phyloP scores from a whole-genome alignment of 1,284 basidiomycete genomes.

The Fomitiporia mediterranea region DNA sequence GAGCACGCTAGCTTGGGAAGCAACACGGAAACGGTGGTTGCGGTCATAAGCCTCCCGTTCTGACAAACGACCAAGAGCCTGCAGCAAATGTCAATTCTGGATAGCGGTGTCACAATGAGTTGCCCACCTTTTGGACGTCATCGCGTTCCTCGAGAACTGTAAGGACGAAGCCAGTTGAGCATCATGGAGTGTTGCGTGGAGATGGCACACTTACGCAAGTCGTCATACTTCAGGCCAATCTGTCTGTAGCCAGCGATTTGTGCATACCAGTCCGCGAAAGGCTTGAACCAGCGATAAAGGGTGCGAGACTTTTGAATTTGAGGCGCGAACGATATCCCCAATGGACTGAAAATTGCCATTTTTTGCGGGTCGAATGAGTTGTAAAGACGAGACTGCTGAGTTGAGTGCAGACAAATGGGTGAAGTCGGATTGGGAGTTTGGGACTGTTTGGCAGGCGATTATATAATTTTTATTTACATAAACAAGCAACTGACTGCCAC shows the following conservation, averaged over 20 bases:
- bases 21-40: slow-evolving; percentile 83
- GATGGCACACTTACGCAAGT: slow-evolving; percentile 63
- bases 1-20: slow-evolving; percentile 75
- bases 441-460: slow-evolving; percentile 6
- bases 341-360: slow-evolving; percentile 58
- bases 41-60: slow-evolving; percentile 86
- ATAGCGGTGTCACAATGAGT: neutral
- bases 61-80: slow-evolving; percentile 85
- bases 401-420: slow-evolving; percentile 13
- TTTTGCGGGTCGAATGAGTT: slow-evolving; percentile 23
- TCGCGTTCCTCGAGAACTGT: slow-evolving; percentile 83
- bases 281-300: slow-evolving; percentile 66
- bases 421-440: slow-evolving; percentile 9
- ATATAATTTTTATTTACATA: neutral
- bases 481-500: neutral
- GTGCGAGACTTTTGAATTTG: slow-evolving; percentile 68
- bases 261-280: slow-evolving; percentile 84
- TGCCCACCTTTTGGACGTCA: slow-evolving; percentile 77
- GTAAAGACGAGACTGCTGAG: slow-evolving; percentile 9
- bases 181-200: slow-evolving; percentile 17
- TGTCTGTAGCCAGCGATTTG: slow-evolving; percentile 81
- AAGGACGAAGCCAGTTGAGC: slow-evolving; percentile 19
- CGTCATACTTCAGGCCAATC: slow-evolving; percentile 92
- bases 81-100: slow-evolving; percentile 5
- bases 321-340: slow-evolving; percentile 77